Evolutionary conservation across 2,329 filamentous ascomycete species (phyloP).

Genomic region (Diaporthe citri): DNA sequence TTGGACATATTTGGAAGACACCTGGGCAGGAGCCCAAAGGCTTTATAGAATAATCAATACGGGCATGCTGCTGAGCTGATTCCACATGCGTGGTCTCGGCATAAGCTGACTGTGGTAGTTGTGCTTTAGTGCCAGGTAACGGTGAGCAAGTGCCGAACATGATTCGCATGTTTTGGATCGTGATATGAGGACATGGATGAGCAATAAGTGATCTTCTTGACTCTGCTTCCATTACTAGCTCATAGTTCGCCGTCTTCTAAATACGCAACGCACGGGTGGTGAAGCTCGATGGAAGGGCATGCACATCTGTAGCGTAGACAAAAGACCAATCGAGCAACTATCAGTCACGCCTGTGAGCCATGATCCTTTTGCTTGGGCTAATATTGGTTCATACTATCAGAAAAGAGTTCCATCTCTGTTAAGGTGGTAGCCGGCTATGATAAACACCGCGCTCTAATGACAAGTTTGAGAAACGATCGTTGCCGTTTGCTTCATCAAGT

Average conservation of each 20-base stretch:
- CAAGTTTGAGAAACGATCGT: neutral
- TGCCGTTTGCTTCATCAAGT: neutral
- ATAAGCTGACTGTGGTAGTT: neutral
- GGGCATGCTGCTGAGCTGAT: neutral
- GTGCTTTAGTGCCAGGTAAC: neutral
- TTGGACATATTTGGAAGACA: neutral
- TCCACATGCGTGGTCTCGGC: neutral
- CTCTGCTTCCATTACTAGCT: neutral
- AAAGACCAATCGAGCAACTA: neutral
- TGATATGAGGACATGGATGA: no score
- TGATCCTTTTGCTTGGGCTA: no score
- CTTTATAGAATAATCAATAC: neutral
- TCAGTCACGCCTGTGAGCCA: neutral
- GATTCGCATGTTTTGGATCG: no score
- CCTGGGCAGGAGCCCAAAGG: neutral
- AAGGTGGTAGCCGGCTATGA: neutral
- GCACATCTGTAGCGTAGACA: neutral
- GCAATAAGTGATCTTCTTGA: no score
- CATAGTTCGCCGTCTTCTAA: no score
- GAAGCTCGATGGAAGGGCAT: neutral
- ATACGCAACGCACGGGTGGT: neutral
- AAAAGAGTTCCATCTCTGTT: neutral
- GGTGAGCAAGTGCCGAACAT: neutral
- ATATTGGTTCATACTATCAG: neutral
- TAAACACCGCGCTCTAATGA: neutral